Base-by-base conservation (phyloP, 2,329 filamentous ascomycete genomes). In the Cladosporium oxysporum region DNA sequence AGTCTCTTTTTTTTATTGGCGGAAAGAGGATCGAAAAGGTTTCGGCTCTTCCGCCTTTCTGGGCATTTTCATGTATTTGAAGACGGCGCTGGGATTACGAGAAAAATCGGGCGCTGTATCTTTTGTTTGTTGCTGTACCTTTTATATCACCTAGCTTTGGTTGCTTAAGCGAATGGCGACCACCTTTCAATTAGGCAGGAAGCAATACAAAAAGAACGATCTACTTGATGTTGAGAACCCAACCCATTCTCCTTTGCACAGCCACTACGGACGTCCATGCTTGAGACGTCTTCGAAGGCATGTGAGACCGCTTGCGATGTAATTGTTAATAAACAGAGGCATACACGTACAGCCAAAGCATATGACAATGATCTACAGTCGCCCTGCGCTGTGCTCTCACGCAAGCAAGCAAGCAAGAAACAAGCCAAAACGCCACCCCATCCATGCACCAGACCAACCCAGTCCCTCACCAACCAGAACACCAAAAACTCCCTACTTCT, bases 1-100 rank as follows among this genome's bases (percentile, higher is more conserved):
- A 26, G 33, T 58, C 31, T 58, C 55, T n/a, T 58, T 58, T 2
- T 3, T 33, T 37, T 29, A n/a, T 29, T 29, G 26, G 28, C 50
- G 52, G 31, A n/a, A 18, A 31, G 58, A 60, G 37, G 21, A 28
- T 26, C 41, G 58, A 49, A 60, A 47, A n/a, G 37, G 41, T 29
- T 55, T 55, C 52, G 37, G 37, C 33, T 28, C 29, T 35, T 37
- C 21, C 29, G 23, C 44, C 28, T n/a, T 35, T 35, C 44, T 62
- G 59, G 57, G 59, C 59, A 62, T 62, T 62, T 62, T 35, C 59
- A 35, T 62, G 44, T 50, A 52, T 26, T 47, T 59, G 28, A 52
- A 12, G n/a, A 31, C 44, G 59, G 59, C 59, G 59, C 59, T 62
- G 47, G 59, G 31, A 62, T 47, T 18, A 47, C 33, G 41, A 41